Conservation (phyloP, 2,329 filamentous ascomycete genomes). For the Pseudocercospora ulei region DNA sequence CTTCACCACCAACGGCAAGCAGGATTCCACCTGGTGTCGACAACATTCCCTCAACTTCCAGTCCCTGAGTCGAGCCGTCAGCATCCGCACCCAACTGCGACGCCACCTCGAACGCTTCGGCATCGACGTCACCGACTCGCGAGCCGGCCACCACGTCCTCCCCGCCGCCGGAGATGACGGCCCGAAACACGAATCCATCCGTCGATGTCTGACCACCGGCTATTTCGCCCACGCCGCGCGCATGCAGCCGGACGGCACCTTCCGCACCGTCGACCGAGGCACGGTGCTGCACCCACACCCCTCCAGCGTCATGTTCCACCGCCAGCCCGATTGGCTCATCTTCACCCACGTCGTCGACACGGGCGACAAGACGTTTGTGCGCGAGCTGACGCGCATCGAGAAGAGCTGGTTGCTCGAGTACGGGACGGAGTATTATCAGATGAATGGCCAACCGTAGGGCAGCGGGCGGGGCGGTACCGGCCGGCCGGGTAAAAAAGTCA, state of each 20-base stretch:
- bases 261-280: constrained; percentile 71
- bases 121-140: constrained; percentile 56
- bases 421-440: constrained; percentile 65
- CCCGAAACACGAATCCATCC: constrained; percentile 59
- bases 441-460: neutral
- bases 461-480: neutral
- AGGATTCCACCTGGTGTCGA: constrained; percentile 76
- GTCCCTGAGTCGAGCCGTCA: constrained; percentile 68
- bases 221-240: constrained; percentile 89
- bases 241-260: constrained; percentile 89
- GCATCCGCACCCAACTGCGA: constrained; percentile 74
- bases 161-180: constrained; percentile 38
- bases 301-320: constrained; percentile 87
- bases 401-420: constrained; percentile 88
- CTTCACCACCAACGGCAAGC: constrained; percentile 72
- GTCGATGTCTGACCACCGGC: constrained; percentile 74
- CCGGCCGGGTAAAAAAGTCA: constrained; percentile 6
- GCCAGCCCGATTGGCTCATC: constrained; percentile 91
- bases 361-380: constrained; percentile 75
- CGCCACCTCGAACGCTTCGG: constrained; percentile 80
- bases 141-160: constrained; percentile 34
- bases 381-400: constrained; percentile 86
- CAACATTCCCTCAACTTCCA: constrained; percentile 84
- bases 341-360: constrained; percentile 92
- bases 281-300: constrained; percentile 78